Evolutionary conservation across 176 grass and related monocot species (phyloP), one percentile per base, ranked within the genome.

Genomic region (Musa acuminata): DNA sequence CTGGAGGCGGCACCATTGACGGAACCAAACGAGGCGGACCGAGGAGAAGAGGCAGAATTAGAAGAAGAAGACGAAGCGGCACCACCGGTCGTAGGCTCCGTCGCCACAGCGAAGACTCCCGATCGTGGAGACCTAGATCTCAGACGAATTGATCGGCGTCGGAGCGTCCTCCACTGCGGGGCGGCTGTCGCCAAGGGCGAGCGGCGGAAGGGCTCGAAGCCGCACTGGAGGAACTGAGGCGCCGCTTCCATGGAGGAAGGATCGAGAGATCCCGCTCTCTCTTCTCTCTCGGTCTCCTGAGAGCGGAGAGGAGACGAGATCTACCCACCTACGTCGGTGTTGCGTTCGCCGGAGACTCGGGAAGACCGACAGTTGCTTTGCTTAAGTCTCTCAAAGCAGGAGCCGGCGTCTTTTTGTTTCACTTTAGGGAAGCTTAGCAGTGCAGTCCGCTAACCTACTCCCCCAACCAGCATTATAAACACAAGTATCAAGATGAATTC

Each of bases 211-310:
- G 83, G 78, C 23, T 77, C 85, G 77, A 80, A 51, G 17, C 94
- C 85, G 80, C 88, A 89, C 72, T 81, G 82, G 64, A 93, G 84
- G 69, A 98, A 84, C 52, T 78, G 94, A 71, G 88, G 67, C 82
- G 81, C 75, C 19, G 74, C 74, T 81, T 93, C 94, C 94, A 93
- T 93, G 29, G 81, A 4, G 50, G 11, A 35, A 75, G 71, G 11
- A 22, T 14, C 1, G 19, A 19, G 55, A 8, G 19, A 43, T 69
- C 66, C 13, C 35, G 35, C 4, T 43, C 27, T 57, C 13, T 13
- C 55, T 57, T 60, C 57, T 9, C 67, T 70, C 67, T 50, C 64
- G 2, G 6, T 23, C n/a, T 2, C 48, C 17, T 48, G 14, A 51
- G 67, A 70, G 23, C 9, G 11, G 22, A 65, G 63, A 65, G 21